A percentile compares a stretch with the other conserved stretches of the same genome.
Conservation (phyloP, 2,329 filamentous ascomycete species). For the Penicillium sclerotiorum region DNA sequence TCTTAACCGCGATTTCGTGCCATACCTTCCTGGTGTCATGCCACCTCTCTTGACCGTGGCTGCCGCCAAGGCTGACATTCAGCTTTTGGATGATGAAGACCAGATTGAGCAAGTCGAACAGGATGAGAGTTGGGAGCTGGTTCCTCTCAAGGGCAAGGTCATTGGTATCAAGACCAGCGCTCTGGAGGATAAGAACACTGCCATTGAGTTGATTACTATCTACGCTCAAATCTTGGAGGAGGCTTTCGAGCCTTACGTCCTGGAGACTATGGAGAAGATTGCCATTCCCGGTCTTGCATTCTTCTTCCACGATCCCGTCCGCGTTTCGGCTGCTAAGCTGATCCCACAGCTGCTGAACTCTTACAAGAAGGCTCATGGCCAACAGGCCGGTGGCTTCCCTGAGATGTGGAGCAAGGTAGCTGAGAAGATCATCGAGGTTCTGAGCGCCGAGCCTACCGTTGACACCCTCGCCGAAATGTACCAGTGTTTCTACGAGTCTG, state of each 20-base stretch:
- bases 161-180: conserved; percentile 97
- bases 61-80: conserved; percentile 94
- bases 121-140: conserved; percentile 96
- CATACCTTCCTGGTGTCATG: conserved; percentile 91
- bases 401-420: conserved; percentile 83
- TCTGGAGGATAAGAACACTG: conserved; percentile 98
- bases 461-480: conserved; percentile 99
- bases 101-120: conserved; percentile 90
- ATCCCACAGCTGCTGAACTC: conserved; percentile 91
- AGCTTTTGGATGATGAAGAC: conserved; percentile 91
- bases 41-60: conserved; percentile 88
- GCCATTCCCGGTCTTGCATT: conserved; percentile 91
- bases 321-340: conserved; percentile 91
- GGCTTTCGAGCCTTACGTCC: conserved; percentile 87
- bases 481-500: conserved; percentile 98
- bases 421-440: conserved; percentile 88
- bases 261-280: conserved; percentile 94
- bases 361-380: conserved; percentile 88
- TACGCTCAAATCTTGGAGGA: conserved; percentile 96
- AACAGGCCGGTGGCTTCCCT: conserved; percentile 75
- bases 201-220: conserved; percentile 96
- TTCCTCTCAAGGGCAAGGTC: conserved; percentile 95
- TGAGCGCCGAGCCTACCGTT: conserved; percentile 90
- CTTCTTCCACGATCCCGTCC: conserved; percentile 98
- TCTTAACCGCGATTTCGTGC: conserved; percentile 84